Base-by-base conservation (phyloP, 352 stramenopile species). In the Phytophthora sp. region DNA sequence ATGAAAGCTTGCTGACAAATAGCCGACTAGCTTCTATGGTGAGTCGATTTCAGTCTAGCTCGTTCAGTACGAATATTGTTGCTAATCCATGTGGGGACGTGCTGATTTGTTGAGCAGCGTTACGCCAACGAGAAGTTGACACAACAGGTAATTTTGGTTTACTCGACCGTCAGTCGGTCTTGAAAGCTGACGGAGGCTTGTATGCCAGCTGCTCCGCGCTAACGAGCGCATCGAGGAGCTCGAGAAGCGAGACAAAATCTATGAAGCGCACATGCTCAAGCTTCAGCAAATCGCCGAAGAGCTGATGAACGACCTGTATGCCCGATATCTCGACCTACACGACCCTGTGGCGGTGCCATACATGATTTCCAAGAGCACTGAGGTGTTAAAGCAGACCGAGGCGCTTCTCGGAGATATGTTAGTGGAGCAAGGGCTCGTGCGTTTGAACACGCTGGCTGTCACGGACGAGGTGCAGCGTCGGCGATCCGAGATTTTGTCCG, bases 361-460 rank as follows among this genome's bases (percentile, higher is more conserved):
- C 59, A 61, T 63, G 11, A 35, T 77, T 35, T 51, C 53, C 8
- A 82, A 85, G 38, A 88, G 81, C 53, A 64, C 51, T 1, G 82
- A 91, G 13, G 74, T 88, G 15, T 60, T 91, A 20, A 73, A 83
- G n/a, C 71, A 89, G 23, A 86, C 82, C 0, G 79, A 89, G 38
- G 66, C 57, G 3, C 60, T 88, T 23, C 60, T 88, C 9, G 80
- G 70, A 26, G 71, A 86, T 31, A 77, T 90, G 26, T 38, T 89
- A 1, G 57, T 64, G 15, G 71, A 77, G n/a, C 71, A 76, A 16
- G 74, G 66, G 33, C 45, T 82, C 31, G 54, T 59, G 15, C 65
- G 71, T 15, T 59, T 81, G 21, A 66, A 68, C n/a, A 54, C 72
- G 5, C 36, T 82, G 15, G 69, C 61, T 3, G 68, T 71, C 20